Conservation (phyloP, 1,284 basidiomycete species). For the Pseudozyma hubeiensis region DNA sequence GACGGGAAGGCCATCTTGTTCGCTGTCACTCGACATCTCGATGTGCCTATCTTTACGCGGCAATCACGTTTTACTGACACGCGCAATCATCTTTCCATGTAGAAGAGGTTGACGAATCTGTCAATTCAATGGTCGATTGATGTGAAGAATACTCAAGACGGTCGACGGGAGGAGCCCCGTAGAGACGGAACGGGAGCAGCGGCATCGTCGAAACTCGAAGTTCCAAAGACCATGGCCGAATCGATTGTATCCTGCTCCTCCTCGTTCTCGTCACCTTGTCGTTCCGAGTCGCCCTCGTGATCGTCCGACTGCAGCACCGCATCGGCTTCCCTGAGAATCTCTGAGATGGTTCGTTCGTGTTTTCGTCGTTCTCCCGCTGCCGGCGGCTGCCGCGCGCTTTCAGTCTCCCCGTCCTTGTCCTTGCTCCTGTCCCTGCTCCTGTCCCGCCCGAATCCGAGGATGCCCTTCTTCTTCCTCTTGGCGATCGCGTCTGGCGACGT, state of each 20-base stretch:
- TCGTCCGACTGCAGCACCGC: constrained; percentile 46
- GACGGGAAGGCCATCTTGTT: too few species aligned
- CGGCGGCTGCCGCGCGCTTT: neutral
- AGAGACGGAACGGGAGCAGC: neutral
- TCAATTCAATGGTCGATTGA: too few species aligned
- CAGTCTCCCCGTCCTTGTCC: constrained; percentile 6
- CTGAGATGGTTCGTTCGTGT: constrained; percentile 52
- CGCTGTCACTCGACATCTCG: too few species aligned
- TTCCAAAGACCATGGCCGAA: constrained; percentile 34
- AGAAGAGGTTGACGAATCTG: too few species aligned
- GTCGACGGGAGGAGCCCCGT: constrained; percentile 9
- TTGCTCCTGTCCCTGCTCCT: constrained; percentile 26
- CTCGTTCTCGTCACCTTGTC: constrained; percentile 10
- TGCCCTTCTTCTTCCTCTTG: constrained; percentile 37
- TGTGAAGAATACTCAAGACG: neutral
- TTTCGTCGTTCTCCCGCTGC: neutral
- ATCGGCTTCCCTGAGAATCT: constrained; percentile 53
- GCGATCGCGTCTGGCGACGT: constrained; percentile 20
- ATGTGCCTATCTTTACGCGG: too few species aligned
- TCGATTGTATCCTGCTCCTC: constrained; percentile 21
- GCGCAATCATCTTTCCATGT: too few species aligned
- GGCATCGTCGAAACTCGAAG: constrained; percentile 24
- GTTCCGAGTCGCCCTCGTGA: constrained; percentile 8
- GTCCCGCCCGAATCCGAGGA: constrained; percentile 31
- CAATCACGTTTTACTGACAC: too few species aligned